Evolutionary conservation across 352 stramenopile genomes (phyloP).

Genomic region (Globisporangium rhizosaccharum): DNA sequence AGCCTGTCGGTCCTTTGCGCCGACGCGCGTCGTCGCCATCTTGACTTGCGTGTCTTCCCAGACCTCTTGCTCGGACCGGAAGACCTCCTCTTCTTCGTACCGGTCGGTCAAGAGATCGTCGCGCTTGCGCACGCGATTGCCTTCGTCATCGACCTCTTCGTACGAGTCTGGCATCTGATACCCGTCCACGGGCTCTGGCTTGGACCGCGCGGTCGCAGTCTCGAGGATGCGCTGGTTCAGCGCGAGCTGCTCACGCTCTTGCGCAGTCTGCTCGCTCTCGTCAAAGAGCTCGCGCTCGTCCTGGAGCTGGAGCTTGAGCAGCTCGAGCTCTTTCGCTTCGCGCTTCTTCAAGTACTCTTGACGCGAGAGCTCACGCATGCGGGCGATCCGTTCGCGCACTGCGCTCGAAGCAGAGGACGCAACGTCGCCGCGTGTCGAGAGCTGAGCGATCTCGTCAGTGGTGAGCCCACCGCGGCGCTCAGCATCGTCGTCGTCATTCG

Average conservation of each 20-base stretch:
- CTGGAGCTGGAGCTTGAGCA: slow-evolving; percentile 86
- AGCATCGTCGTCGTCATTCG: slow-evolving; percentile 22
- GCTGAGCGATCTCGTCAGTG: slow-evolving; percentile 74
- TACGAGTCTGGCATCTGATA: slow-evolving; percentile 97
- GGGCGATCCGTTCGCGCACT: slow-evolving; percentile 51
- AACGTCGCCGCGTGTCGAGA: slow-evolving; percentile 75
- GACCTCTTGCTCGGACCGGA: slow-evolving; percentile 97
- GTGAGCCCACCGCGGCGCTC: slow-evolving; percentile 35
- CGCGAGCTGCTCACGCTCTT: slow-evolving; percentile 82
- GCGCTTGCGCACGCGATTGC: slow-evolving; percentile 85
- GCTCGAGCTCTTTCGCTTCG: slow-evolving; percentile 95
- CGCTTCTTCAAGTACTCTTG: slow-evolving; percentile 97
- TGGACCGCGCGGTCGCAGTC: slow-evolving; percentile 56
- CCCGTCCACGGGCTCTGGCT: slow-evolving; percentile 65
- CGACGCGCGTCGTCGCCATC: slow-evolving; percentile 66
- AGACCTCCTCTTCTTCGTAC: slow-evolving; percentile 89
- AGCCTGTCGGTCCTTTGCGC: slow-evolving; percentile 62
- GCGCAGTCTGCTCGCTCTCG: slow-evolving; percentile 56
- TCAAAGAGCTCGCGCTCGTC: slow-evolving; percentile 84
- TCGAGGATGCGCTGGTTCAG: slow-evolving; percentile 90
- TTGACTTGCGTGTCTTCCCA: slow-evolving; percentile 97
- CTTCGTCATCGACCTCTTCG: slow-evolving; percentile 90
- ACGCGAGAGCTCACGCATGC: slow-evolving; percentile 89
- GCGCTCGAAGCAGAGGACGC: slow-evolving; percentile 25
- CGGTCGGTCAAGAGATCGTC: slow-evolving; percentile 92